phyloP scores from a whole-genome alignment of 345 rosid species.

The Aquilaria sinensis region DNA sequence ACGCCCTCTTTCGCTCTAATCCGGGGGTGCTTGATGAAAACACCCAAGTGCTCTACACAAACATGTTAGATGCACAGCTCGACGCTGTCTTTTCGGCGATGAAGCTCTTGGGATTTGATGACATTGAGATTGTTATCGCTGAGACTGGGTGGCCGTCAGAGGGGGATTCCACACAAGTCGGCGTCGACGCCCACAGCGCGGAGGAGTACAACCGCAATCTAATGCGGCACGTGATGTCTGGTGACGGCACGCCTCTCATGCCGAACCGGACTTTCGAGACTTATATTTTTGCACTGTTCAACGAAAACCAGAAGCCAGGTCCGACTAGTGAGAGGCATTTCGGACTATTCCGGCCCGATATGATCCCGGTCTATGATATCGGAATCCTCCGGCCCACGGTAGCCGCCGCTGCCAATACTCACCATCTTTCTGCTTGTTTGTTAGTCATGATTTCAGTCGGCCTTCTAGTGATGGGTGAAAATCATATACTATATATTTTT shows the following conservation, averaged over 20 bases:
- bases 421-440: constrained; percentile 24
- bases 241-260: constrained; percentile 82
- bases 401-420: constrained; percentile 29
- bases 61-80: constrained; percentile 88
- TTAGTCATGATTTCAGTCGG: constrained; percentile 20
- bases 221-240: constrained; percentile 49
- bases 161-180: constrained; percentile 57
- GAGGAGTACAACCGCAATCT: constrained; percentile 61
- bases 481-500: too few species aligned
- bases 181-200: constrained; percentile 48
- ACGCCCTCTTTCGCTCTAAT: constrained; percentile 66
- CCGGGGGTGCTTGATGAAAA: constrained; percentile 46
- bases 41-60: constrained; percentile 48
- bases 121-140: constrained; percentile 71
- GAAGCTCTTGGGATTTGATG: constrained; percentile 52
- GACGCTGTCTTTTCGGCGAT: constrained; percentile 85
- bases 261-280: constrained; percentile 79
- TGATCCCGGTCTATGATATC: constrained; percentile 64
- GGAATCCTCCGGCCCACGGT: constrained; percentile 74
- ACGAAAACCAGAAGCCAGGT: constrained; percentile 76
- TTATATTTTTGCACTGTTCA: constrained; percentile 78
- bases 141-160: constrained; percentile 94
- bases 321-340: constrained; percentile 67
- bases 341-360: constrained; percentile 58
- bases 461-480: constrained; percentile 22